phyloP scores from a whole-genome alignment of 345 rosid genomes.

The Reutealis trisperma region DNA sequence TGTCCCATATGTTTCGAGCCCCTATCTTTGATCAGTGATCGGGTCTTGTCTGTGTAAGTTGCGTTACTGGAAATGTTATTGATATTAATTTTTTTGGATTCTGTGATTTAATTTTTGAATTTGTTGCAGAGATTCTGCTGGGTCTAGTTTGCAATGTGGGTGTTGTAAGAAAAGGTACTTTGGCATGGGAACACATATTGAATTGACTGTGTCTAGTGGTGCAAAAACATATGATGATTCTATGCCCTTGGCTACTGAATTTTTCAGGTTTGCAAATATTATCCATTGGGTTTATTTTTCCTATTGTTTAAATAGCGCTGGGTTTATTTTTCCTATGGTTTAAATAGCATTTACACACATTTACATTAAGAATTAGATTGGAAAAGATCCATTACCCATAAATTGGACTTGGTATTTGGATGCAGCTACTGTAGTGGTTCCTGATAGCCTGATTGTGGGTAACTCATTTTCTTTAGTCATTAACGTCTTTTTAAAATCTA shows the following conservation, averaged over 20 bases:
- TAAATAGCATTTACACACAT: not conserved
- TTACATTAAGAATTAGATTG: not conserved
- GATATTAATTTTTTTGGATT: not conserved
- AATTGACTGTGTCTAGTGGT: conserved; percentile 60
- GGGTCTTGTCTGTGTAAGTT: conserved; percentile 51
- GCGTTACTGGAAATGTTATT: not conserved
- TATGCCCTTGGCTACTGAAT: conserved; percentile 56
- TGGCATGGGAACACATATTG: conserved; percentile 67
- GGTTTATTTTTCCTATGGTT: not conserved
- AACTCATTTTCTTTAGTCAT: not conserved
- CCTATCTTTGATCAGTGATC: conserved; percentile 35
- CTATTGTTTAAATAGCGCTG: too few relatives aligned
- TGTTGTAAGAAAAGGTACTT: conserved; percentile 64
- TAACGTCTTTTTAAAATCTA: not conserved
- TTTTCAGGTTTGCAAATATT: conserved; percentile 45
- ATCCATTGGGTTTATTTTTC: not conserved
- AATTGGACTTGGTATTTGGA: not conserved
- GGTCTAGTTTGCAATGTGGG: conserved; percentile 51
- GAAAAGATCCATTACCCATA: not conserved
- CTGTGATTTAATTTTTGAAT: conserved; percentile 13
- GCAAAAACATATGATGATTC: conserved; percentile 49
- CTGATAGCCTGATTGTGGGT: not conserved
- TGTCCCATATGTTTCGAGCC: conserved; percentile 80
- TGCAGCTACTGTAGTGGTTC: not conserved
- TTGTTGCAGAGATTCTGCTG: conserved; percentile 47